These are phyloP conservation scores for Colletotrichum tropicale DNA, from an alignment of 2,329 filamentous ascomycete genomes.

Conservation along the genomic window DNA sequence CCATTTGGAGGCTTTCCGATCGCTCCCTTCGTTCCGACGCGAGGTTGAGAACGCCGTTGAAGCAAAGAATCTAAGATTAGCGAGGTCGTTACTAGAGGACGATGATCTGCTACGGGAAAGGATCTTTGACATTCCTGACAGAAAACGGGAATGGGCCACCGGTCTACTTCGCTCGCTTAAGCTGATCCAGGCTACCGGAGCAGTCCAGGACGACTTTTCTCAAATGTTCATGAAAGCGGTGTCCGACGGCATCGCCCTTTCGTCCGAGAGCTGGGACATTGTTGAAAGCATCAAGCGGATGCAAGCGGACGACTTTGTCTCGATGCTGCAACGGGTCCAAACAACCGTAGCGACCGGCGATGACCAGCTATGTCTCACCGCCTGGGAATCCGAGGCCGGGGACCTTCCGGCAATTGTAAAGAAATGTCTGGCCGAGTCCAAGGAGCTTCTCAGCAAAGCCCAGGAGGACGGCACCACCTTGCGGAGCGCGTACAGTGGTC, in stretches of 20 bases:
- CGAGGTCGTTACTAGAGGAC: conserved; percentile 63
- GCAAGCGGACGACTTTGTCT: conserved; percentile 52
- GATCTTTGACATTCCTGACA: conserved; percentile 35
- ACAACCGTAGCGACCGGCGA: conserved; percentile 38
- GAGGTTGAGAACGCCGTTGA: conserved; percentile 54
- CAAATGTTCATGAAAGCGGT: conserved; percentile 67
- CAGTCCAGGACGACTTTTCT: conserved; percentile 47
- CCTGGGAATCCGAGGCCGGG: conserved; percentile 34
- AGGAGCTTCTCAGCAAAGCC: conserved; percentile 48
- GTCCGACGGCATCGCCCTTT: conserved; percentile 54
- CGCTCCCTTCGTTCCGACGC: conserved; percentile 70
- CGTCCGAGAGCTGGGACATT: conserved; percentile 57
- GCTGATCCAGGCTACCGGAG: conserved; percentile 43
- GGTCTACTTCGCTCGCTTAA: conserved; percentile 54
- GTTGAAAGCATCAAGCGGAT: conserved; percentile 65
- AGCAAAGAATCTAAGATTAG: conserved; percentile 42
- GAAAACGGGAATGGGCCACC: conserved; percentile 41
- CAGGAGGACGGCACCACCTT: conserved; percentile 54
- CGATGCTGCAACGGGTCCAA: conserved; percentile 47
- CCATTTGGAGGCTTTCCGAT: conserved; percentile 71
- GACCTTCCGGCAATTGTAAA: conserved; percentile 38
- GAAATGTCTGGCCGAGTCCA: conserved; percentile 49
- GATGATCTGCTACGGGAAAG: conserved; percentile 58
- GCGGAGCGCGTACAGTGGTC: conserved; percentile 77
- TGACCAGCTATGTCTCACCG: conserved; percentile 38